Evolutionary conservation across 2,329 filamentous ascomycete species (phyloP).

Genomic region (Ophidiomyces ophidiicola): DNA sequence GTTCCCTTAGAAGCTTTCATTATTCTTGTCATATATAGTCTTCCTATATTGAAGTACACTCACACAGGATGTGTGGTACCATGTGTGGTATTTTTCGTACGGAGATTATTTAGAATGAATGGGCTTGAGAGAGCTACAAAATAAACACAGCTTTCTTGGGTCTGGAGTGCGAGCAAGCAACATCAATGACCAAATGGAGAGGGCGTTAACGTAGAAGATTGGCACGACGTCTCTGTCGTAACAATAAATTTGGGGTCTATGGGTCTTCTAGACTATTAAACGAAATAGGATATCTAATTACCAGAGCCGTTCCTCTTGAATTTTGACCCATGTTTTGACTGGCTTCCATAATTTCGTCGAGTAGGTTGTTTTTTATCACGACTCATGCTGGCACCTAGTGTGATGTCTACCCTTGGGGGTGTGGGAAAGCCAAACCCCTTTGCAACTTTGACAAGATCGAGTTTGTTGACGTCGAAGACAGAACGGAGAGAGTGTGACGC

Average conservation of each 20-base stretch:
- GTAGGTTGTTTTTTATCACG: constrained; percentile 58
- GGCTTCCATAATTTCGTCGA: constrained; percentile 62
- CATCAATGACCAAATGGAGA: too few relatives aligned
- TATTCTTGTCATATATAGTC: too few relatives aligned
- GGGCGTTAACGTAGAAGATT: too few relatives aligned
- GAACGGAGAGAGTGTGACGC: constrained; percentile 70
- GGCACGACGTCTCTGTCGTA: too few relatives aligned
- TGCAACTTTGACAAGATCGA: constrained; percentile 71
- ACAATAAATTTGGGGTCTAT: background rate
- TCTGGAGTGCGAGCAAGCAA: too few relatives aligned
- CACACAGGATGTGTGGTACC: too few relatives aligned
- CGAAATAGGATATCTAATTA: constrained; percentile 5
- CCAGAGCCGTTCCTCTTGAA: constrained; percentile 40
- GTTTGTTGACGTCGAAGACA: constrained; percentile 73
- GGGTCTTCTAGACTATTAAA: background rate
- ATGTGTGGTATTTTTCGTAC: too few relatives aligned
- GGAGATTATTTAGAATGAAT: too few relatives aligned
- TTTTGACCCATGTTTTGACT: constrained; percentile 53
- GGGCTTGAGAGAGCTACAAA: too few relatives aligned
- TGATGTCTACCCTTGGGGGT: constrained; percentile 68
- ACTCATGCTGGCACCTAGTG: constrained; percentile 62
- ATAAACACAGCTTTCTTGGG: too few relatives aligned
- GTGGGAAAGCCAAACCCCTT: constrained; percentile 71
- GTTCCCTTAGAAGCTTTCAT: too few relatives aligned
- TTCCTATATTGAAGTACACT: too few relatives aligned